phyloP scores from a whole-genome alignment of 1,284 basidiomycete genomes.

The Cutaneotrichosporon cavernicola region DNA sequence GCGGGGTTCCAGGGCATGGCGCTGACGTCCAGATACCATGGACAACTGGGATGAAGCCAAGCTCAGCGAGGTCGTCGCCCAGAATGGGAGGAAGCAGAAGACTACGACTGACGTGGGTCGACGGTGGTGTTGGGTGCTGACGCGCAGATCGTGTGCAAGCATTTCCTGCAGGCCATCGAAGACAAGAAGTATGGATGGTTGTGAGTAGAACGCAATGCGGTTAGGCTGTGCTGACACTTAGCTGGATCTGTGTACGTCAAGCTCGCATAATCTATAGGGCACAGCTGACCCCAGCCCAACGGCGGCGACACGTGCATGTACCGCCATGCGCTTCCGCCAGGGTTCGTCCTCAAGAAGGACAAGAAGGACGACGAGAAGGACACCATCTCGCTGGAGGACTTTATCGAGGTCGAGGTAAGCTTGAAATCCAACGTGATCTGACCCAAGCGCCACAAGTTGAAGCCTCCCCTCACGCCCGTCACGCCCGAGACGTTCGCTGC shows the following conservation, averaged over 20 bases:
- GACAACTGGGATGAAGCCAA: constrained; percentile 97
- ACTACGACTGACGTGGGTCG: constrained; percentile 81
- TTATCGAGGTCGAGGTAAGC: constrained; percentile 89
- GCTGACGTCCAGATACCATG: constrained; percentile 74
- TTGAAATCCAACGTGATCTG: constrained; percentile 7
- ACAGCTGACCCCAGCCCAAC: constrained; percentile 42
- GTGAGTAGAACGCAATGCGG: constrained; percentile 25
- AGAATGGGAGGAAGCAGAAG: constrained; percentile 85
- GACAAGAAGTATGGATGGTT: constrained; percentile 70
- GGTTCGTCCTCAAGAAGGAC: constrained; percentile 90
- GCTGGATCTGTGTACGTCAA: constrained; percentile 54
- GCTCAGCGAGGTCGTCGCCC: constrained; percentile 77
- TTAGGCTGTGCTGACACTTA: constrained; percentile 28
- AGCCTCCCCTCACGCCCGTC: constrained; percentile 89
- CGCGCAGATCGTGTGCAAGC: constrained; percentile 89
- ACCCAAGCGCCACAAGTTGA: constrained; percentile 84
- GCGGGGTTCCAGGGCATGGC: constrained; percentile 23
- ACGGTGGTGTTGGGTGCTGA: constrained; percentile 5
- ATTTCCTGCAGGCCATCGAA: constrained; percentile 96
- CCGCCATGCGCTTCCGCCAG: constrained; percentile 90
- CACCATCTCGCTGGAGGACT: constrained; percentile 90
- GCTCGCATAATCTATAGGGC: background rate
- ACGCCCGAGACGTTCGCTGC: constrained; percentile 86
- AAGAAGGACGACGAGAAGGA: constrained; percentile 78
- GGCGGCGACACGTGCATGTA: constrained; percentile 80